Evolutionary conservation across 2,329 filamentous ascomycete genomes (phyloP).

Genomic region (Decorospora gaudefroyi): DNA sequence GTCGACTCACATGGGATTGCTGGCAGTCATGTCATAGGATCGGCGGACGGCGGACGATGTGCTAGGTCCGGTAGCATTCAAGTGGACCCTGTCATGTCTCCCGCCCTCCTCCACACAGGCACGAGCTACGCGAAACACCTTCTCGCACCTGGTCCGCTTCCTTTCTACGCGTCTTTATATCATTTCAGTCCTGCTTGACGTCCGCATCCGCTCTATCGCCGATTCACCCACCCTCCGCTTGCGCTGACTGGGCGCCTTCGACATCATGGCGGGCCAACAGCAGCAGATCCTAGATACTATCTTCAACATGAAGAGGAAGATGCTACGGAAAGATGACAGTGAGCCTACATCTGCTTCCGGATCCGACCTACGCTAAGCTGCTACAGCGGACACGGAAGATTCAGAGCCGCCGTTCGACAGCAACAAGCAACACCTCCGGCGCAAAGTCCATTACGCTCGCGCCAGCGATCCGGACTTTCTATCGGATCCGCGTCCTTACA

Average conservation of each 20-base stretch:
- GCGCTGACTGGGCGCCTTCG: slow-evolving; percentile 23
- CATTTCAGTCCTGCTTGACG: neutral
- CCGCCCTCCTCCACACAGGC: slow-evolving; percentile 10
- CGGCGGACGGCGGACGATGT: slow-evolving; percentile 3
- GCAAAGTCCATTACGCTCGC: slow-evolving; percentile 70
- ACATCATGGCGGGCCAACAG: slow-evolving; percentile 48
- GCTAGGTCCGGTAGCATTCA: slow-evolving; percentile 4
- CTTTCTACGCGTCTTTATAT: slow-evolving; percentile 4
- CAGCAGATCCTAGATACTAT: slow-evolving; percentile 49
- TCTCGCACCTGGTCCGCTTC: neutral
- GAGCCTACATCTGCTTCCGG: slow-evolving; percentile 11
- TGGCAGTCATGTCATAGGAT: slow-evolving; percentile 11
- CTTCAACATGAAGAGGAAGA: slow-evolving; percentile 47
- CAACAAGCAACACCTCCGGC: slow-evolving; percentile 79
- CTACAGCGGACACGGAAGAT: slow-evolving; percentile 75
- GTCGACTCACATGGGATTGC: slow-evolving; percentile 4
- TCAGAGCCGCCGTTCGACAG: slow-evolving; percentile 71
- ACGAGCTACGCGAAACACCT: slow-evolving; percentile 10
- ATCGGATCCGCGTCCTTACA: slow-evolving; percentile 69
- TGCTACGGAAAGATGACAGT: slow-evolving; percentile 45
- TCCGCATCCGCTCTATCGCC: neutral
- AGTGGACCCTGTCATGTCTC: slow-evolving; percentile 8
- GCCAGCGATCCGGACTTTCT: slow-evolving; percentile 66
- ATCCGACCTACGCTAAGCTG: slow-evolving; percentile 20
- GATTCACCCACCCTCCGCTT: slow-evolving; percentile 18